Base-by-base conservation (phyloP, 495 filamentous ascomycete genomes). In the Penicillium soppii region DNA sequence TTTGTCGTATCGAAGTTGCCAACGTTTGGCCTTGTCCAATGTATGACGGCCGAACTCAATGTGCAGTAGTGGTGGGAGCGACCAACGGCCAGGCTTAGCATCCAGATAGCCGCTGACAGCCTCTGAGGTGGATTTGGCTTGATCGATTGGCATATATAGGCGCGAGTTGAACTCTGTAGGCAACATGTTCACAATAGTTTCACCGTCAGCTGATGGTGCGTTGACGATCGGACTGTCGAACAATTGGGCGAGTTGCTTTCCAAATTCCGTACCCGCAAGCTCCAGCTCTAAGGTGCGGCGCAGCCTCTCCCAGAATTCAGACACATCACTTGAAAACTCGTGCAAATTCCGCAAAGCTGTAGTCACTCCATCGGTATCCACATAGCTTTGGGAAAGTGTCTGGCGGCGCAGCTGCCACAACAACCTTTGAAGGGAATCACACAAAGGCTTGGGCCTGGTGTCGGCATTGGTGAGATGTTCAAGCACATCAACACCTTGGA, bases 1-100 rank as follows among this genome's bases (percentile, higher is more conserved):
- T 16, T 72, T 70, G 53, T 85, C 76, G 38, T 77, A 74, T n/a
- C 80, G 61, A 50, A 85, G 75, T 26, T 76, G 77, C 81, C 82
- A 88, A 30, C 76, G 75, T 19, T 74, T 64, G 1, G 61, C 59
- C 38, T 69, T 63, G 52, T 84, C 81, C 42, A 81, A 76, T 12
- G 68, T 62, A 52, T 84, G 82, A 21, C 84, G 80, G 27, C 78
- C 70, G 27, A 88, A 68, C 53, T 88, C 84, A 16, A 88, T 56
- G 17, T 80, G 72, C 20, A 88, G 68, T 8, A 86, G 53, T 2
- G 75, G 61, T 5, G 76, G 79, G 13, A 76, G 61, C 2, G 67
- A 64, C 72, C 72, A 74, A 7, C 53, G 63, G 0, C 73, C 67
- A 27, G 72, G 52, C 53, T 71, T 69, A 2, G 60, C 61, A 43